A percentile compares a stretch with the other conserved stretches of the same genome.
Evolutionary conservation across 768 basidiomycete species (phyloP).

Genomic region (Artomyces pyxidatus): DNA sequence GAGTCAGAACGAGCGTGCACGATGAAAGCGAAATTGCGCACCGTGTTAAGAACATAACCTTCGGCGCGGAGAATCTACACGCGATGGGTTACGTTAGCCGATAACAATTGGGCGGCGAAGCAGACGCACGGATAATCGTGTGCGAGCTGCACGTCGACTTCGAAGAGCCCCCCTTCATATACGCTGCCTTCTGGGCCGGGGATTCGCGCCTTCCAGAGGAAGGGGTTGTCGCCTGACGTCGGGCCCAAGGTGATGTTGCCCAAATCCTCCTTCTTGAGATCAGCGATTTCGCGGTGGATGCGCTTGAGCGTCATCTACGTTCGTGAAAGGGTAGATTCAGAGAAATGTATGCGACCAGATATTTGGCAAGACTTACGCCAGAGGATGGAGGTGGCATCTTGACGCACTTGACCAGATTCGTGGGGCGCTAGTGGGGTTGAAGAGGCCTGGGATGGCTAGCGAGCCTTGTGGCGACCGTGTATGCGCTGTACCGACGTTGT

Average conservation of each 20-base stretch:
- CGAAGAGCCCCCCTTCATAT: constrained; percentile 74
- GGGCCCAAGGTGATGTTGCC: constrained; percentile 66
- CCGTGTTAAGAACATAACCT: constrained; percentile 69
- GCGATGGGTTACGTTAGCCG: too few relatives aligned
- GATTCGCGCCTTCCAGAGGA: constrained; percentile 68
- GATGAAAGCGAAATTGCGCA: constrained; percentile 23
- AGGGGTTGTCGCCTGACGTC: constrained; percentile 50
- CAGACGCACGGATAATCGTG: constrained; percentile 71
- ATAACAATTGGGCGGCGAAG: background rate
- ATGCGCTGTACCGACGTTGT: background rate
- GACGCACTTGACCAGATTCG: background rate
- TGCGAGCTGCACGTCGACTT: constrained; percentile 56
- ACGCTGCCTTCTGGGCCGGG: constrained; percentile 79
- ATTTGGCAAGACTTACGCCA: constrained; percentile 4
- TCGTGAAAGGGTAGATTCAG: background rate
- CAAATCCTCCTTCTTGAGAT: constrained; percentile 76
- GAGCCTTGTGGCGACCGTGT: background rate
- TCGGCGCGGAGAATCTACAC: constrained; percentile 69
- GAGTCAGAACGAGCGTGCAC: constrained; percentile 1
- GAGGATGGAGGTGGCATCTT: constrained; percentile 10
- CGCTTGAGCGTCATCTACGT: constrained; percentile 64
- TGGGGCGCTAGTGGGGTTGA: too few relatives aligned
- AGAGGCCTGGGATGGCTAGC: background rate
- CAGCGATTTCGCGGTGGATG: constrained; percentile 74
- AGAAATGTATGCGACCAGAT: background rate